These are phyloP conservation scores for Puccinia horiana DNA, from an alignment of 1,284 basidiomycete species.

Conservation along the genomic window DNA sequence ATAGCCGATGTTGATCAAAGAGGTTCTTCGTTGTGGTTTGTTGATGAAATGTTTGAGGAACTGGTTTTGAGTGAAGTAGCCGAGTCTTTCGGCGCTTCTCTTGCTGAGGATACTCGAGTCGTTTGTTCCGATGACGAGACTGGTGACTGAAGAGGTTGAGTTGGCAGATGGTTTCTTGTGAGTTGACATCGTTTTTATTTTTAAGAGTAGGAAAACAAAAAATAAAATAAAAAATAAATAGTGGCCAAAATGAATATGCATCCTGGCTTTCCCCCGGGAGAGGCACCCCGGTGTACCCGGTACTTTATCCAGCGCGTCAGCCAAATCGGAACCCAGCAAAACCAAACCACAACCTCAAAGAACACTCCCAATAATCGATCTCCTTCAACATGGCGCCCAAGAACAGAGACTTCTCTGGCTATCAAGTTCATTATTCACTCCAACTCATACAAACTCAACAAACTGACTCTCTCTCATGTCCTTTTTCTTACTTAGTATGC, in stretches of 20 bases:
- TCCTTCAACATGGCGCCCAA: conserved; percentile 42
- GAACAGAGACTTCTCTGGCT: conserved; percentile 48
- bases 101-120: conserved; percentile 49
- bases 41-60: conserved; percentile 36
- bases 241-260: too few relatives aligned
- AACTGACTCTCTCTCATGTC: conserved; percentile 2
- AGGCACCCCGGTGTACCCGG: too few relatives aligned
- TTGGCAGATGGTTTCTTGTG: not conserved
- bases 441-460: not conserved
- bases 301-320: too few relatives aligned
- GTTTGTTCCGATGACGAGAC: conserved; percentile 15
- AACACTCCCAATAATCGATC: not conserved
- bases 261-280: too few relatives aligned
- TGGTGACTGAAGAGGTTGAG: too few relatives aligned
- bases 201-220: too few relatives aligned
- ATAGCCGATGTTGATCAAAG: conserved; percentile 47
- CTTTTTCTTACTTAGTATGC: conserved; percentile 34
- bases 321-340: too few relatives aligned
- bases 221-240: too few relatives aligned
- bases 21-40: conserved; percentile 25
- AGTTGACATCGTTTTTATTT: too few relatives aligned
- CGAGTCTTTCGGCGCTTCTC: conserved; percentile 41
- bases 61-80: conserved; percentile 37
- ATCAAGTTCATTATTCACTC: conserved; percentile 32
- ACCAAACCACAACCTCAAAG: not conserved